Conservation (phyloP, 129 eudicot genomes). For the Calendula officinalis region DNA sequence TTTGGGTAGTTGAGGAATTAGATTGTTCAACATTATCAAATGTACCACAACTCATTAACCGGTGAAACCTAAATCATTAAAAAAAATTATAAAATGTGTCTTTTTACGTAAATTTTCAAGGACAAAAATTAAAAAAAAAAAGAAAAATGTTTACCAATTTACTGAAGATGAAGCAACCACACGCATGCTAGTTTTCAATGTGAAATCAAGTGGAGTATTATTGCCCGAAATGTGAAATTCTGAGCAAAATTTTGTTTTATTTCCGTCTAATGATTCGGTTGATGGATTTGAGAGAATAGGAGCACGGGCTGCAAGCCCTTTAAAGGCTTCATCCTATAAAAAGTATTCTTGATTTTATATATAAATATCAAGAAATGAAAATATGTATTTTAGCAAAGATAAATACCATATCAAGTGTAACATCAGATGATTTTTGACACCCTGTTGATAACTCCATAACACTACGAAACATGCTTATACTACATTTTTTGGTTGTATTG, state of each 20-base stretch:
- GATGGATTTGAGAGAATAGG: conserved; percentile 40
- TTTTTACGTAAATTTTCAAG: conserved; percentile 5
- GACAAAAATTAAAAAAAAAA: background rate
- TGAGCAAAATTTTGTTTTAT: conserved; percentile 39
- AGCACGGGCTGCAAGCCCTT: conserved; percentile 63
- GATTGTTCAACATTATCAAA: conserved; percentile 28
- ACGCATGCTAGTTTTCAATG: conserved; percentile 79
- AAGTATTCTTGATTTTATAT: conserved; percentile 3
- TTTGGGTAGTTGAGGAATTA: conserved; percentile 32
- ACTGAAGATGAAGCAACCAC: conserved; percentile 68
- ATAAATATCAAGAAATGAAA: background rate
- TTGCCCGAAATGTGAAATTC: conserved; percentile 55
- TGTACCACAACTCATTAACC: conserved; percentile 54
- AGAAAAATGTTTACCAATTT: conserved; percentile 40
- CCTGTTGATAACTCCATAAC: conserved; percentile 62
- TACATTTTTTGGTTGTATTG: conserved; percentile 32
- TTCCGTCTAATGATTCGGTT: conserved; percentile 36
- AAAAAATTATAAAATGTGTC: background rate
- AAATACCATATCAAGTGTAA: conserved; percentile 76
- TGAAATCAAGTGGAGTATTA: conserved; percentile 81
- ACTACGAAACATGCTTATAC: conserved; percentile 55
- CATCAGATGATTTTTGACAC: conserved; percentile 42
- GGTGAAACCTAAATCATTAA: conserved; percentile 67
- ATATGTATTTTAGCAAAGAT: background rate
- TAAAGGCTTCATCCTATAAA: conserved; percentile 73